phyloP scores from a whole-genome alignment of 495 filamentous ascomycete species.

The Talaromyces stipitatus region DNA sequence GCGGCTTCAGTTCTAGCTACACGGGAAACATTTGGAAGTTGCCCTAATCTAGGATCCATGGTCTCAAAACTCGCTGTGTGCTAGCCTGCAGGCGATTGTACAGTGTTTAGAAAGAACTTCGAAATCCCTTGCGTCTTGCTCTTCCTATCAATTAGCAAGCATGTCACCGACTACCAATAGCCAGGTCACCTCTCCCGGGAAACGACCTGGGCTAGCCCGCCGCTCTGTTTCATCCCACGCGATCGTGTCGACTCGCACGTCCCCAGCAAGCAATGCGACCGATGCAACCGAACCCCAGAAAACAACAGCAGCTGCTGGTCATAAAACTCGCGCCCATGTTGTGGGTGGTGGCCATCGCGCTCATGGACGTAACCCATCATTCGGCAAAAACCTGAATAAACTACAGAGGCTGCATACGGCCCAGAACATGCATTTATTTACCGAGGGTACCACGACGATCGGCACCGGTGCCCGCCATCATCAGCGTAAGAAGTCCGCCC shows the following conservation, averaged over 20 bases:
- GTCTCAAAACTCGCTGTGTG: not conserved
- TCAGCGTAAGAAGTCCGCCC: conserved; percentile 41
- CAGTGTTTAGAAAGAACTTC: not conserved
- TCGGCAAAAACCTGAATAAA: conserved; percentile 36
- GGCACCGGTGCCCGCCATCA: conserved; percentile 25
- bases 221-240: conserved; percentile 42
- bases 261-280: conserved; percentile 17
- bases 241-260: conserved; percentile 30
- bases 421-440: conserved; percentile 16
- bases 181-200: conserved; percentile 38
- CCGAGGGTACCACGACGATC: conserved; percentile 14
- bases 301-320: conserved; percentile 8
- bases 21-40: not conserved
- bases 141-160: not conserved
- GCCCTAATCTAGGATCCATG: not conserved
- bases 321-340: conserved; percentile 32
- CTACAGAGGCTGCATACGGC: conserved; percentile 26
- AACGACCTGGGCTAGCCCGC: conserved; percentile 39
- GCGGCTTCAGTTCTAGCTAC: not conserved
- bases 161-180: conserved; percentile 6
- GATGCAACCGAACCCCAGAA: conserved; percentile 16
- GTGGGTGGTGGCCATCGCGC: conserved; percentile 37
- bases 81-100: not conserved
- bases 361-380: conserved; percentile 36
- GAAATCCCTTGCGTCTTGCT: not conserved